Conservation (phyloP, 768 basidiomycete species). For the Serendipita sp. region DNA sequence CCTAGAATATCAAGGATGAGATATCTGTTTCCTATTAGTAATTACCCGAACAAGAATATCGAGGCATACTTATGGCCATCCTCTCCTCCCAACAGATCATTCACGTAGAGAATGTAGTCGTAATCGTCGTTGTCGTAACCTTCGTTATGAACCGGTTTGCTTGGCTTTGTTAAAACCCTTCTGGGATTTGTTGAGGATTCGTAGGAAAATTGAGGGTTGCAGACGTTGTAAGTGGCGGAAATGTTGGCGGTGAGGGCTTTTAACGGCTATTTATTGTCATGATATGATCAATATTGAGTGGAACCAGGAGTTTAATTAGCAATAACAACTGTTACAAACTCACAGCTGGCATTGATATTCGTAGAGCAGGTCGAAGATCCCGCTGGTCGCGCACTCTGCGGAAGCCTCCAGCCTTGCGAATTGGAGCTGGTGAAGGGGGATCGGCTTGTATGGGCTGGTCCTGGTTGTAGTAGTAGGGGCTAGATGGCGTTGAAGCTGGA, state of each 20-base stretch:
- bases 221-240: constrained; percentile 79
- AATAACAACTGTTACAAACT: constrained; percentile 53
- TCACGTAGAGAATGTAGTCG: constrained; percentile 98
- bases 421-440: constrained; percentile 26
- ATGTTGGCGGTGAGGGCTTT: constrained; percentile 71
- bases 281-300: constrained; percentile 40
- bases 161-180: constrained; percentile 92
- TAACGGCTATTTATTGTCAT: constrained; percentile 26
- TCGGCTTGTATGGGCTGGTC: background rate
- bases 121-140: constrained; percentile 98
- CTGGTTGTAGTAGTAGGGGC: background rate
- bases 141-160: constrained; percentile 88
- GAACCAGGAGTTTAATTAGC: constrained; percentile 42
- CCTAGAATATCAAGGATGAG: constrained; percentile 95
- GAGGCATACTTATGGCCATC: constrained; percentile 78
- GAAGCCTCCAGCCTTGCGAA: constrained; percentile 59
- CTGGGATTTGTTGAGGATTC: constrained; percentile 90
- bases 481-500: constrained; percentile 4
- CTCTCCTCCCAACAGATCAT: constrained; percentile 89
- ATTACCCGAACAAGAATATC: background rate
- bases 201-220: constrained; percentile 90
- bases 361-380: constrained; percentile 53
- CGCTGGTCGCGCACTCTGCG: constrained; percentile 57
- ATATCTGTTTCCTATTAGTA: constrained; percentile 38
- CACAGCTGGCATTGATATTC: constrained; percentile 42